Percentiles rank a stretch among this genome's conserved stretches.
These are phyloP conservation scores for Colletotrichum scovillei DNA, from an alignment of 2,329 filamentous ascomycete species.

Conservation along the genomic window DNA sequence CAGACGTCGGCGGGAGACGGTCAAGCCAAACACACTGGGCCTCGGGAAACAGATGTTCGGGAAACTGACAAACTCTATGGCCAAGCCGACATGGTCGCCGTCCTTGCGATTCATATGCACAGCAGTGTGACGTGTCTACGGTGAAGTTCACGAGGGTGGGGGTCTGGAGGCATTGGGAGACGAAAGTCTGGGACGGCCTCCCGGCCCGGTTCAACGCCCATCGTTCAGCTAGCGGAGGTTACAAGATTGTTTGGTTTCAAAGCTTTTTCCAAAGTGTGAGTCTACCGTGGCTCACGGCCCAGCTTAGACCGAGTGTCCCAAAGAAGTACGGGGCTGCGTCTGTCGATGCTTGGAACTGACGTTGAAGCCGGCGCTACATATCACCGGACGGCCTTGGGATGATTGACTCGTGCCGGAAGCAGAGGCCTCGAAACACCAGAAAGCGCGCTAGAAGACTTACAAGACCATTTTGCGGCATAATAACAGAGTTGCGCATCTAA, in stretches of 20 bases:
- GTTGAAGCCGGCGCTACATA: no score
- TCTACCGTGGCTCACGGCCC: not conserved
- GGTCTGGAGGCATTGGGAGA: not conserved
- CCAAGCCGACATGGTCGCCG: not conserved
- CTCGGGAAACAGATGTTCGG: not conserved
- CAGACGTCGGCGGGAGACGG: not conserved
- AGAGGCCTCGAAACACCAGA: not conserved
- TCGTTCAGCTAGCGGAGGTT: not conserved
- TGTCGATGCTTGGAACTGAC: not conserved
- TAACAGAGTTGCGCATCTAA: not conserved
- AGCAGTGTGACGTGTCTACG: not conserved
- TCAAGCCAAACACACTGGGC: not conserved
- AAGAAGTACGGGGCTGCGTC: not conserved
- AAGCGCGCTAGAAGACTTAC: not conserved
- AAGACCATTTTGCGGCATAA: not conserved
- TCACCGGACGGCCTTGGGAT: not conserved
- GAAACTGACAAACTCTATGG: not conserved
- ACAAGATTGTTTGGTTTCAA: not conserved
- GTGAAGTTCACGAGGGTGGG: not conserved
- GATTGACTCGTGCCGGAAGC: not conserved
- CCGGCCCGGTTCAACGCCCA: not conserved
- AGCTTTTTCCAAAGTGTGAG: not conserved
- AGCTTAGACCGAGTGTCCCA: not conserved
- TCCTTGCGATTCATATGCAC: not conserved
- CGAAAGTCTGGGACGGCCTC: not conserved